A percentile compares a stretch with the other conserved stretches of the same genome.
phyloP scores from a whole-genome alignment of 441 rosid genomes.

The Dalechampia spathulata region DNA sequence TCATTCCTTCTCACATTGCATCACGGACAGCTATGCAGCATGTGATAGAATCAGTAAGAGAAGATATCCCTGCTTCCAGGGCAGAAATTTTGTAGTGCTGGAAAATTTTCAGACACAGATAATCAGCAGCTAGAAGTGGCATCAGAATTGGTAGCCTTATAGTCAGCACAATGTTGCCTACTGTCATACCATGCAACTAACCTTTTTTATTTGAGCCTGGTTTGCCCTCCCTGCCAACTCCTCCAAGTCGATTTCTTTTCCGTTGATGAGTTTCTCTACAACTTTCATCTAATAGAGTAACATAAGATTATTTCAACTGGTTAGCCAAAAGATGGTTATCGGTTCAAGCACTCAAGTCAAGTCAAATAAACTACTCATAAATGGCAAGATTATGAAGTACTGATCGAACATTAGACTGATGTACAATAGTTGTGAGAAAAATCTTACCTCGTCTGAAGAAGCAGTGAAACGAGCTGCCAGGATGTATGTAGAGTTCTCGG shows the following conservation, averaged over 20 bases:
- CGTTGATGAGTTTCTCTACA: constrained; percentile 47
- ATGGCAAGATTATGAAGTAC: too few species aligned
- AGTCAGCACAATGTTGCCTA: neutral
- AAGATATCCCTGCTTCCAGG: constrained; percentile 55
- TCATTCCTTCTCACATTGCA: constrained; percentile 45
- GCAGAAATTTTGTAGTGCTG: constrained; percentile 83
- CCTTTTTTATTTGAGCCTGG: constrained; percentile 76
- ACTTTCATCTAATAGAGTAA: constrained; percentile 44
- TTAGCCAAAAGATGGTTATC: too few species aligned
- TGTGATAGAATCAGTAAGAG: constrained; percentile 68
- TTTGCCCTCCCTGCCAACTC: constrained; percentile 60
- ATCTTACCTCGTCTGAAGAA: constrained; percentile 54
- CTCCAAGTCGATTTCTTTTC: constrained; percentile 62
- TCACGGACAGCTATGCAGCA: constrained; percentile 83
- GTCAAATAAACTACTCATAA: too few species aligned
- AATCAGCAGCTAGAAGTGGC: neutral
- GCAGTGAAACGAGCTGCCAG: constrained; percentile 76
- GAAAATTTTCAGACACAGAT: constrained; percentile 8
- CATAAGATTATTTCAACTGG: too few species aligned
- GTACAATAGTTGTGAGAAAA: constrained; percentile 1
- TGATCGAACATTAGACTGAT: neutral
- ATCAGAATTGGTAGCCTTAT: neutral
- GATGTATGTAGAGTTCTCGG: constrained; percentile 57
- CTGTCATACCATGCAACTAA: constrained; percentile 9
- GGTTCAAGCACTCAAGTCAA: too few species aligned